These are phyloP conservation scores for Sporothrix variecibatus DNA, from an alignment of 2,329 filamentous ascomycete species.

Conservation along the genomic window DNA sequence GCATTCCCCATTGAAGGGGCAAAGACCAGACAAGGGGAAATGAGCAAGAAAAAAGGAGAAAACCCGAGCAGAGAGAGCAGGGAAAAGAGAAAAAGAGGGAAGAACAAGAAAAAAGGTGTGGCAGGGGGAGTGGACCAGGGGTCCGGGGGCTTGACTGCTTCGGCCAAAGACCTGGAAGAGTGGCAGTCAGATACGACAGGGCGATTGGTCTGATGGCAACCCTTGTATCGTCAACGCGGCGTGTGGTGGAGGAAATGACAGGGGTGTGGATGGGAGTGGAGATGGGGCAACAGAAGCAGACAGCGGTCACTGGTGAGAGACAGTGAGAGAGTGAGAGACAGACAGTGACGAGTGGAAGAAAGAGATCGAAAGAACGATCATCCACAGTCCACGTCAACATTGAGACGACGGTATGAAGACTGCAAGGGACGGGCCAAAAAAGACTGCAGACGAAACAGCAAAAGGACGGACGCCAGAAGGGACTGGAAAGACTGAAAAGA, in stretches of 20 bases:
- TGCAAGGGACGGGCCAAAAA: not conserved
- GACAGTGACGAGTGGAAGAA: not conserved
- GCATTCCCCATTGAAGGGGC: conserved; percentile 29
- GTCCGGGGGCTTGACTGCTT: not conserved
- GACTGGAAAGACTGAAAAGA: not conserved
- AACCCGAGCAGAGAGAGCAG: not conserved
- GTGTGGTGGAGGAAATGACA: not conserved
- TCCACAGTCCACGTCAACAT: not conserved
- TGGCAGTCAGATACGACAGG: not conserved
- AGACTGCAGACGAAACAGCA: not conserved
- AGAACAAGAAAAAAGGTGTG: conserved; percentile 9
- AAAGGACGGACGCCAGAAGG: not conserved
- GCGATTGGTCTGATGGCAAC: not conserved
- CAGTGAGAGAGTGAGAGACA: not conserved
- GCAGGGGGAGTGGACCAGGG: conserved; percentile 3
- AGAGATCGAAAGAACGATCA: not conserved
- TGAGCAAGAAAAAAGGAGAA: conserved; percentile 19
- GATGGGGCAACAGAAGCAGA: not conserved
- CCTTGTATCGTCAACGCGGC: conserved; percentile 15
- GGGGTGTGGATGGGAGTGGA: not conserved
- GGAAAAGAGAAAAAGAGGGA: not conserved
- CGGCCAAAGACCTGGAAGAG: not conserved
- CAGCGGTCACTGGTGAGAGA: not conserved
- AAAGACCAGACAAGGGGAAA: conserved; percentile 29
- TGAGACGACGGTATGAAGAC: not conserved